A percentile compares a stretch with the other conserved stretches of the same genome.
Evolutionary conservation across 306 rosid species (phyloP).

Genomic region (peach (Prunus persica)): DNA sequence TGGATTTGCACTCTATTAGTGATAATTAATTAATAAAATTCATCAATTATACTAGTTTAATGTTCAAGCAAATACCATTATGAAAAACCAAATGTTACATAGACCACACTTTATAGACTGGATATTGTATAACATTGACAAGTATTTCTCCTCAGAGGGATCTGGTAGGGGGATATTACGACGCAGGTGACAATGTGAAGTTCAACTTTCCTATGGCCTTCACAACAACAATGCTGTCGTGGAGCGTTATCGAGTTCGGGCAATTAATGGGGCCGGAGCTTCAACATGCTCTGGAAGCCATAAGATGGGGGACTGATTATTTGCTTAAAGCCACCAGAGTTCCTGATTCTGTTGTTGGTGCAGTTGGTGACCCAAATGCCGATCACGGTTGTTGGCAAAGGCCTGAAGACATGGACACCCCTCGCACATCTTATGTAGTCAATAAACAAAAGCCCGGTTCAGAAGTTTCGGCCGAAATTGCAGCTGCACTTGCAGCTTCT

Average conservation of each 20-base stretch:
- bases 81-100: too few relatives aligned
- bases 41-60: too few relatives aligned
- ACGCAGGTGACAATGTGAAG: constrained; percentile 63
- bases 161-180: constrained; percentile 54
- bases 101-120: too few relatives aligned
- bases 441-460: constrained; percentile 36
- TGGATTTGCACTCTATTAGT: too few relatives aligned
- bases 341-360: constrained; percentile 33
- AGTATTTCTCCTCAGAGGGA: constrained; percentile 30
- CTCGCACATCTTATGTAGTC: constrained; percentile 34
- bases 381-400: constrained; percentile 63
- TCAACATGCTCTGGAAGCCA: constrained; percentile 32
- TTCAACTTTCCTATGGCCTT: constrained; percentile 63
- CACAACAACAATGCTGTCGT: constrained; percentile 42
- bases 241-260: constrained; percentile 60
- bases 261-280: constrained; percentile 34
- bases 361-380: constrained; percentile 46
- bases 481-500: constrained; percentile 59
- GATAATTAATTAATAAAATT: too few relatives aligned
- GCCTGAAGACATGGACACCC: constrained; percentile 66
- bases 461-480: constrained; percentile 42
- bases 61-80: too few relatives aligned
- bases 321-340: constrained; percentile 41
- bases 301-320: constrained; percentile 51
- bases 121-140: too few relatives aligned